Base-by-base conservation (phyloP, 148 eudicot genomes). In the Amaranthus hypochondriacus region DNA sequence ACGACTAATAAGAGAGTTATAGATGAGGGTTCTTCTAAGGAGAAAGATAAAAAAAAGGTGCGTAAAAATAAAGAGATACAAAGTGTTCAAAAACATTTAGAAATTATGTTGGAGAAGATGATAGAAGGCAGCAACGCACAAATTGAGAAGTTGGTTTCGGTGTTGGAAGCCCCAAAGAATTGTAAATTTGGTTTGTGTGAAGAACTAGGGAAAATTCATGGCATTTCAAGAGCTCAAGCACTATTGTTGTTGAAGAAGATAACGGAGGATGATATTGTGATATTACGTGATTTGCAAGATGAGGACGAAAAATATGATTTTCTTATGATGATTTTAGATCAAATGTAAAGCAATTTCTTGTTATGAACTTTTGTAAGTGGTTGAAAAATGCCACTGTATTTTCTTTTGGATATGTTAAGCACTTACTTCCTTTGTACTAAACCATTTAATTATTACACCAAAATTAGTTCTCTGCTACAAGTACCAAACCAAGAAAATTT, bases 261-360 rank as follows among this genome's bases (percentile, higher is more conserved):
- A 67, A 60, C 67, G 2, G 39, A 49, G 54, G 64, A 47, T 72
- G 75, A 72, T 4, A 53, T 61, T 2, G 75, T 63, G 2, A 72
- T 60, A 6, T 61, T 72, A 52, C 56, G 68, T 2, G 75, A 72
- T 39, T 39, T 60, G 28, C n/a, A 2, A 4, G 75, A 72, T 50
- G 75, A 72, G 3, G 21, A 72, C 49, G 75, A 60, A 48, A 72
- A 72, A 7, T 72, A 51, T 21, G 58, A 72, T 39, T 72, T 72
- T 5, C 4, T 56, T 2, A 53, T 0, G 4, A 68, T 68, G 57
- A 18, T 51, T 51, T 49, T 51, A 18, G 12, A 51, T 28, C 39
- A 28, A 28, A 28, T 28, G 39, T 28, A 28, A 28, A 28, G 39
- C 39, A 28, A 28, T 28, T 28, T 2, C 39, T 28, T 28, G 39